Conservation (phyloP, 495 filamentous ascomycete genomes). For the Filosporella fistucella region DNA sequence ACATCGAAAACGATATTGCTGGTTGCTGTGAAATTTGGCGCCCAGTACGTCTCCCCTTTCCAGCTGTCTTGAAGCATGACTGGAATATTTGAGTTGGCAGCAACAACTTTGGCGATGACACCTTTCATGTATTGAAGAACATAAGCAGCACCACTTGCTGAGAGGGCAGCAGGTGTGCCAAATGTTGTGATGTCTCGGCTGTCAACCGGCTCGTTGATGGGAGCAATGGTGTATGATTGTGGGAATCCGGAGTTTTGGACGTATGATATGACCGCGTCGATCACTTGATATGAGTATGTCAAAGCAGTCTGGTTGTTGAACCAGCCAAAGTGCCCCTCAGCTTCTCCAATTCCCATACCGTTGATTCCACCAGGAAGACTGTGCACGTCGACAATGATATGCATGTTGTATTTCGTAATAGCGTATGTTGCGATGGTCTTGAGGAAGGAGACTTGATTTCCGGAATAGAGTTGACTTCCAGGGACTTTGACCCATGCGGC, state of each 20-base stretch:
- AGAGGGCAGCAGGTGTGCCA: slow-evolving; percentile 2
- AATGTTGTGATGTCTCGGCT: slow-evolving; percentile 1
- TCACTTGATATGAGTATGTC: background rate
- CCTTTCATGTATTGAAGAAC: slow-evolving; percentile 5
- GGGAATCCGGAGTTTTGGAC: slow-evolving; percentile 3
- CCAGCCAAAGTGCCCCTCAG: slow-evolving; percentile 3
- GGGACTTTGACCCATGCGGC: slow-evolving; percentile 11
- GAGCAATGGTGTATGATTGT: slow-evolving; percentile 3
- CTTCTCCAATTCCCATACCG: slow-evolving; percentile 5
- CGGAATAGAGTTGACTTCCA: slow-evolving; percentile 3
- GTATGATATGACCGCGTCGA: slow-evolving; percentile 8
- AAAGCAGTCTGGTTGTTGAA: slow-evolving; percentile 4
- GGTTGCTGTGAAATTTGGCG: background rate
- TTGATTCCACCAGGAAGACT: slow-evolving; percentile 4
- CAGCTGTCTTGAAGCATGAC: slow-evolving; percentile 2
- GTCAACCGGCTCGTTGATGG: slow-evolving; percentile 8
- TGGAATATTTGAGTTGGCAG: slow-evolving; percentile 1
- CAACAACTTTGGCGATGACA: background rate
- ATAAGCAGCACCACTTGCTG: background rate
- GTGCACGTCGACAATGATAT: slow-evolving; percentile 10
- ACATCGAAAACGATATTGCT: slow-evolving; percentile 8
- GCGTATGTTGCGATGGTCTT: slow-evolving; percentile 6
- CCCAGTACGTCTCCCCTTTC: slow-evolving; percentile 6
- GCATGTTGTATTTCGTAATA: slow-evolving; percentile 11
- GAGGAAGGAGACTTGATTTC: slow-evolving; percentile 5